These are phyloP conservation scores for Puya raimondii DNA, from an alignment of 176 grass and related monocot species.

Conservation along the genomic window DNA sequence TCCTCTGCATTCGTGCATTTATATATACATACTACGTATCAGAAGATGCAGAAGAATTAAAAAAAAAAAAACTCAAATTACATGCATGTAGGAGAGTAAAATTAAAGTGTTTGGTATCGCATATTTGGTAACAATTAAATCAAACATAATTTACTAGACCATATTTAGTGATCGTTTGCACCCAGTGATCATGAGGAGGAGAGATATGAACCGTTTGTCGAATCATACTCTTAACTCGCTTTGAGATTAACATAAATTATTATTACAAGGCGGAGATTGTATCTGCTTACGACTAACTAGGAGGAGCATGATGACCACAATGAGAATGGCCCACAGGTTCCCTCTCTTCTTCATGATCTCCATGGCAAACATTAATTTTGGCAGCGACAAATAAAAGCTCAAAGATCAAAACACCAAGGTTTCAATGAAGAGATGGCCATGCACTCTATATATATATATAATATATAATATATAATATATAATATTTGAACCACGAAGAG, in stretches of 20 bases:
- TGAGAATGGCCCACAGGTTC: slow-evolving; percentile 13
- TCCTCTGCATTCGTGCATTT: slow-evolving; percentile 32
- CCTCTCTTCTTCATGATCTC: slow-evolving; percentile 21
- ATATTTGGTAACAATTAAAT: too few species aligned
- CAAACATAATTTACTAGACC: too few species aligned
- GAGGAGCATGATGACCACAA: slow-evolving; percentile 14
- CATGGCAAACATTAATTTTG: slow-evolving; percentile 1
- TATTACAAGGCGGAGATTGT: not conserved
- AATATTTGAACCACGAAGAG: too few species aligned
- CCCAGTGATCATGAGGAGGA: too few species aligned
- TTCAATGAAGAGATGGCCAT: not conserved
- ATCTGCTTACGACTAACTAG: slow-evolving; percentile 15
- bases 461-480: too few species aligned
- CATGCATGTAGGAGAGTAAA: too few species aligned
- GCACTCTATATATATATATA: too few species aligned
- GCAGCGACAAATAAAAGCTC: not conserved
- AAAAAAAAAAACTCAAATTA: not conserved
- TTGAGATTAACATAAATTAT: slow-evolving; percentile 14
- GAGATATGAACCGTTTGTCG: too few species aligned
- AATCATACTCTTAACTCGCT: not conserved
- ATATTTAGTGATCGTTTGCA: too few species aligned
- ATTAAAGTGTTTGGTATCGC: too few species aligned
- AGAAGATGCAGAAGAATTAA: slow-evolving; percentile 12
- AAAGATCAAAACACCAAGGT: not conserved
- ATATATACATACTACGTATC: slow-evolving; percentile 7